Base-by-base conservation (phyloP, 2,329 filamentous ascomycete species). In the Epichloe gansuensis region DNA sequence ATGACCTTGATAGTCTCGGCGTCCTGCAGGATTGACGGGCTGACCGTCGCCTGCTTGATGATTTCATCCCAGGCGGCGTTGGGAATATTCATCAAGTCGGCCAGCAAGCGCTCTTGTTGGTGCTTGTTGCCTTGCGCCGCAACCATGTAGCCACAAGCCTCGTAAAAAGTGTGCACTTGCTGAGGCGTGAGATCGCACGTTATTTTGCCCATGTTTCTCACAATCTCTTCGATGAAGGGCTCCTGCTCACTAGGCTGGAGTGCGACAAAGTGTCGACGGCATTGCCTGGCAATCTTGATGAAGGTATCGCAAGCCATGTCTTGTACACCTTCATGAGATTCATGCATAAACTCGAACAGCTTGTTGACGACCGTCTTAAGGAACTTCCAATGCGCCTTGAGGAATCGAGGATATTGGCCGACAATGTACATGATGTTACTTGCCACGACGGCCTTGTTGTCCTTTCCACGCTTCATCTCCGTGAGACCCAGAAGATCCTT, bases 371-470 rank as follows among this genome's bases (percentile, higher is more conserved):
- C 93, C 2, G 93, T 98, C 81, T 98, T 98, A 52, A 98, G 75
- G 72, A 98, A 98, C 68, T 98, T 98, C 93, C 93, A 98, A 69
- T 98, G 93, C 1, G 93, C 93, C 74, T 98, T 98, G 62, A 98
- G 74, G 73, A 98, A 98, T 21, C 93, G 87, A 39, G 93, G 93
- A 65, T 98, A 98, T 66, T 98, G 93, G 54, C 93, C 93, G 55
- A 98, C 93, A 71, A 98, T 98, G 68, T 98, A 98, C 93, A 98
- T 98, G 64, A 98, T 98, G 72, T 98, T 98, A 72, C 89, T 95
- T 57, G 93, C 93, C 41, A 98, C 93, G 9, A 98, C 93, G 12
- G 93, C 93, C 68, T 98, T 98, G 78, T 98, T 98, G 74, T 98
- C 93, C 64, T 98, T 98, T 56, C 93, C 93, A 51, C 94, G 87